Evolutionary conservation across 2,329 filamentous ascomycete genomes (phyloP).

Genomic region (Colletotrichum tanaceti): DNA sequence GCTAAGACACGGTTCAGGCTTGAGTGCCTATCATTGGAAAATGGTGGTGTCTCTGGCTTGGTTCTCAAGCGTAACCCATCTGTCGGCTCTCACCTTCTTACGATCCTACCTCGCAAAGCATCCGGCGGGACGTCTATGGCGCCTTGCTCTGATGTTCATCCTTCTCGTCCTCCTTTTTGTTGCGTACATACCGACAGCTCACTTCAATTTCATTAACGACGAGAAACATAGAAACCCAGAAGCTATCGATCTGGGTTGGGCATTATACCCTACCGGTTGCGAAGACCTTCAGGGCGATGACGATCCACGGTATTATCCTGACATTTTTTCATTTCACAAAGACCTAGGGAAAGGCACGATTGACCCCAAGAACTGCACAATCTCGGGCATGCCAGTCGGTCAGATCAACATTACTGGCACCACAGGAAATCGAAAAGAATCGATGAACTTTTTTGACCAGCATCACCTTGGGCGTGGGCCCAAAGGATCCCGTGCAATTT

Average conservation of each 20-base stretch:
- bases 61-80: constrained; percentile 16
- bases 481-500: too few species aligned
- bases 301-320: too few species aligned
- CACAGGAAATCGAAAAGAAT: too few species aligned
- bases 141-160: neutral
- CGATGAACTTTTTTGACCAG: too few species aligned
- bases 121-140: neutral
- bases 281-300: constrained; percentile 5
- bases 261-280: neutral
- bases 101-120: constrained; percentile 5
- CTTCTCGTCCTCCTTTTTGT: neutral
- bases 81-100: constrained; percentile 14
- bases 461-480: too few species aligned
- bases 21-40: constrained; percentile 21
- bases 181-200: neutral
- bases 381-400: neutral
- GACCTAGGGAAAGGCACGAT: too few species aligned
- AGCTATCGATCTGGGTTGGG: neutral
- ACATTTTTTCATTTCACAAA: too few species aligned
- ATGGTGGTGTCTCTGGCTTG: constrained; percentile 14
- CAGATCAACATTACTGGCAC: neutral
- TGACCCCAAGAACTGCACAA: constrained; percentile 1
- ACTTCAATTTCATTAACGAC: neutral
- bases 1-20: neutral
- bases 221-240: too few species aligned